Evolutionary conservation across 129 eudicot species (phyloP), one percentile per base, ranked within the genome.

Genomic region (Escallonia rubra): DNA sequence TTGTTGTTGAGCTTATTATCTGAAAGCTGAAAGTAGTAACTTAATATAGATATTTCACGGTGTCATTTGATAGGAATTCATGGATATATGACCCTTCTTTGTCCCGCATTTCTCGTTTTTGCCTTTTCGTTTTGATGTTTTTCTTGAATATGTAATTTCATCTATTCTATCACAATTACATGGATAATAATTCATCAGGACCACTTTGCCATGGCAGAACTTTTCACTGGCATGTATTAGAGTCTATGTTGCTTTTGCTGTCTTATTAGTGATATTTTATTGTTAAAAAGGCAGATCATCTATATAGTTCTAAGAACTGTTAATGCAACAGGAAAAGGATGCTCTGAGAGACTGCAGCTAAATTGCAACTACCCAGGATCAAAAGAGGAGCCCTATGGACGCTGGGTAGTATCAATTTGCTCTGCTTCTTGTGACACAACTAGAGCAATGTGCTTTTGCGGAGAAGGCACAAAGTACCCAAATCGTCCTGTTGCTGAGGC

Each of bases 391-490:
- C 96, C 98, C 43, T 84, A 89, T 61, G 98, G 98, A 10, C 87
- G 70, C 41, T 89, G 96, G 96, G 95, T 93, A 61, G 98, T 93
- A 61, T 93, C 98, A 10, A 89, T 93, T 14, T 93, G 98, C 79
- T 68, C 98, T 49, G 84, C 95, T 78, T 73, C 86, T 69, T 93
- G 98, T 71, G 98, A 93, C 79, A 93, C 90, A 63, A 86, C 96
- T 49, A 77, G 98, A 71, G 98, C 98, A 42, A 82, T 93, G 92
- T 93, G 98, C 82, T 93, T 93, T 55, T 93, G 98, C 71, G 98
- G 98, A 58, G 92, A 89, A 76, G 90, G 96, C 70, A 86, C 98
- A 63, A 86, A 89, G 54, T 93, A 89, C 79, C 98, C 98, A 10
- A 84, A 74, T 78, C 98, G 98, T 41, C 98, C 98, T n/a, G 95